Base-by-base conservation (phyloP, 805 yeast species). In the Myxozyma melibiosi region DNA sequence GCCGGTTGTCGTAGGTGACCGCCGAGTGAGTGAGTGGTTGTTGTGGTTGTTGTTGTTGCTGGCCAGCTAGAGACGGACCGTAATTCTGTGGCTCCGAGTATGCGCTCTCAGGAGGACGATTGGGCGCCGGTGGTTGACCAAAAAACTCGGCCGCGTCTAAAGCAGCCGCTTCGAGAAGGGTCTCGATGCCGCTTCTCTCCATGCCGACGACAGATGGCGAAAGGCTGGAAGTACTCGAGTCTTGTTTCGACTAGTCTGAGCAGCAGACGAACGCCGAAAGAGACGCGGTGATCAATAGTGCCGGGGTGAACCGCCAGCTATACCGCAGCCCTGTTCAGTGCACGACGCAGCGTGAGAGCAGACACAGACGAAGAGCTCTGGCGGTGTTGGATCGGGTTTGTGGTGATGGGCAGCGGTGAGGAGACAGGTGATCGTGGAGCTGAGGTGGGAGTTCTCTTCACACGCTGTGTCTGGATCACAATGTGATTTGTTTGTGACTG, bases 161-260 rank as follows among this genome's bases (percentile, higher is more conserved):
- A n/a, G 63, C 63, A n/a, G 63, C 63, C 28, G 63, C 63, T 52
- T 59, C 62, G 34, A 59, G 55, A 4, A 59, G 63, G 6, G 63
- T 59, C 54, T 59, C 63, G 41, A 59, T 55, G 33, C 63, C 63
- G 33, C 56, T 53, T 34, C 61, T 46, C 34, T 53, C 62, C 62
- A 56, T 58, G 24, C 28, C 7, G 46, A 38, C n/a, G n/a, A 30
- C 40, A 34, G 40, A 20, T 20, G 6, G 16, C n/a, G 5, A 35
- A 20, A 35, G 20, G 39, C n/a, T 8, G n/a, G 16, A 14, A n/a
- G 39, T n/a, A n/a, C n/a, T n/a, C n/a, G n/a, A n/a, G n/a, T n/a
- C n/a, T n/a, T n/a, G n/a, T n/a, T n/a, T n/a, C n/a, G n/a, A n/a
- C n/a, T n/a, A n/a, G n/a, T n/a, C n/a, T n/a, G n/a, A n/a, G n/a